Base-by-base conservation (phyloP, 495 filamentous ascomycete genomes). In the Penicillium coffeae region DNA sequence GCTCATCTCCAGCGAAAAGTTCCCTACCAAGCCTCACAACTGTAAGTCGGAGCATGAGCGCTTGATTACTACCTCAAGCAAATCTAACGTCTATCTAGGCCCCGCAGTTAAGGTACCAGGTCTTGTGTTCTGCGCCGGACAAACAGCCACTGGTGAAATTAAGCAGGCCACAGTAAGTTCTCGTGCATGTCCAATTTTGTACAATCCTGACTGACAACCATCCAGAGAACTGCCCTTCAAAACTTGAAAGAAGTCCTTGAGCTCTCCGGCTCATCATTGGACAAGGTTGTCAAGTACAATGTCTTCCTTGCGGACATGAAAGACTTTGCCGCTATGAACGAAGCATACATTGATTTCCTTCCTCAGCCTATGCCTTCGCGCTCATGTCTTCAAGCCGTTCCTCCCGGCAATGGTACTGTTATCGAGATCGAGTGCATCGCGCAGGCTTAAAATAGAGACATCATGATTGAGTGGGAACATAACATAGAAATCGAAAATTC, bases 261-360 rank as follows among this genome's bases (percentile, higher is more conserved):
- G 48, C 81, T 80, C 14, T 77, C 83, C 2, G 81, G 81, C 12
- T 83, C 80, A 13, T 70, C 66, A 14, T 63, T 87, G 13, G 67
- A 75, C 42, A 80, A 83, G 48, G 84, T 86, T 3, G 77, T 88
- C 48, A 86, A 87, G 58, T 78, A 80, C 62, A 84, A 79, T 50
- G 79, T 87, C 47, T 89, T 85, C 66, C 68, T 89, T 20, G 75
- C 79, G 9, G 78, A 76, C 42, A 87, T 89, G 84, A 77, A 78
- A 46, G 77, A 86, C 54, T 89, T 88, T 44, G 73, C 72, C 1
- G 76, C 79, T 35, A 80, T 88, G 78, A 86, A 83, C 52, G 68
- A 71, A 45, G 77, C 69, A 0, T 84, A 81, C 49, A 62, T 65
- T 48, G 58, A 65, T 41, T 69, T 70, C 43, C 46, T 68, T 15